Conservation (phyloP, 176 grass and related monocot genomes). For the Paspalum vaginatum region DNA sequence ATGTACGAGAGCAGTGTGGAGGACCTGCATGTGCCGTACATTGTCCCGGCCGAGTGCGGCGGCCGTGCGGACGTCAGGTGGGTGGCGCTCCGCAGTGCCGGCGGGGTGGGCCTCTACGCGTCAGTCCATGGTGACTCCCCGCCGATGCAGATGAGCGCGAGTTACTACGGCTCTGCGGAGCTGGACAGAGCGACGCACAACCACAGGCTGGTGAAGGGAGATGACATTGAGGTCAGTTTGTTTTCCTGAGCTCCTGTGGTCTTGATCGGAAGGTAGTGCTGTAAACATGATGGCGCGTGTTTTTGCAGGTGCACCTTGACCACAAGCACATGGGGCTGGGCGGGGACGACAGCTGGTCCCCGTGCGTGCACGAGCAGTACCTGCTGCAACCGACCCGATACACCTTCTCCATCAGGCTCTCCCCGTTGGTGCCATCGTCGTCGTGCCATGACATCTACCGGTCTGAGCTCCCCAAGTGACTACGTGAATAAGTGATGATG, state of each 20-base stretch:
- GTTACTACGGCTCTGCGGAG: constrained; percentile 72
- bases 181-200: constrained; percentile 69
- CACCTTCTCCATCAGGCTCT: constrained; percentile 70
- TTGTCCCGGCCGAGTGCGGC: constrained; percentile 63
- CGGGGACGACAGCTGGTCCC: constrained; percentile 90
- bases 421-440: constrained; percentile 56
- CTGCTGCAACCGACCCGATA: constrained; percentile 63
- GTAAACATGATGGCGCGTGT: not conserved
- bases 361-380: constrained; percentile 80
- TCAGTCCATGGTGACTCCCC: constrained; percentile 57
- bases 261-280: not conserved
- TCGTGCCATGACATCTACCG: constrained; percentile 70
- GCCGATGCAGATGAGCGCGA: constrained; percentile 89
- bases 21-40: constrained; percentile 87
- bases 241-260: not conserved
- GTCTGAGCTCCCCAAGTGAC: constrained; percentile 54
- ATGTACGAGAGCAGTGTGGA: constrained; percentile 67
- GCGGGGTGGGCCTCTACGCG: constrained; percentile 64
- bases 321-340: constrained; percentile 90
- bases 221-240: constrained; percentile 76
- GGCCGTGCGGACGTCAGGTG: constrained; percentile 75
- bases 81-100: constrained; percentile 58
- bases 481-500: not conserved
- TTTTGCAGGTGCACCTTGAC: constrained; percentile 85
- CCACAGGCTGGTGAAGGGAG: constrained; percentile 62